Evolutionary conservation across 2,329 filamentous ascomycete genomes (phyloP), one percentile per base, ranked within the genome.

Genomic region (Setomelanomma holmii): DNA sequence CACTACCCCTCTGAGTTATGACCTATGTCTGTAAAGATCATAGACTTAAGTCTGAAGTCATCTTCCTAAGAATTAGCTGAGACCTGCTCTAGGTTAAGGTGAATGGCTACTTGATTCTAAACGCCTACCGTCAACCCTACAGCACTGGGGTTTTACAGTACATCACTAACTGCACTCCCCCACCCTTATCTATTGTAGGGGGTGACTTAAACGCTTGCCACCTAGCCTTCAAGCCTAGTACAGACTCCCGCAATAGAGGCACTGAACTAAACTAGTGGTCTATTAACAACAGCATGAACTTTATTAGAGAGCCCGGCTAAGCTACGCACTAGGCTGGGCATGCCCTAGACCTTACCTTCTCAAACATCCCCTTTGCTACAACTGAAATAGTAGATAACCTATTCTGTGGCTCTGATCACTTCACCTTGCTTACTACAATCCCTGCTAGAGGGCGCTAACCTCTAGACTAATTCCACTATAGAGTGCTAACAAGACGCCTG

Each of bases 271-370:
- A 30, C 24, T 30, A 30, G 24, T 30, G 12, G 24, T 30, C 24
- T 30, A 30, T 30, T 30, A 12, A 30, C 24, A 30, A 30, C 24
- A 30, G 12, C 24, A 30, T 30, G 12, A 30, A 12, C 24, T 30
- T 24, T 17, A 46, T 46, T 38, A 22, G 43, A 7, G 20, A 24
- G 21, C 43, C 34, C 5, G 34, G 43, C 3, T 5, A 46, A 38
- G 12, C 34, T 4, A 46, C 43, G 14, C 34, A 46, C 43, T 19
- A 16, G 20, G 43, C 43, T 38, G 34, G 43, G 12, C 43, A 46
- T 39, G 43, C 39, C 4, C 17, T 46, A 30, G 43, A 46, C 33
- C 43, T 46, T 27, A 46, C 43, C 43, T 45, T 45, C 42, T 45
- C 30, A 1, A 45, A 45, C 22, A 45, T 45, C 24, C 42, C 30